Base-by-base conservation (phyloP, 495 filamentous ascomycete species). In the Talaromyces proteolyticus region DNA sequence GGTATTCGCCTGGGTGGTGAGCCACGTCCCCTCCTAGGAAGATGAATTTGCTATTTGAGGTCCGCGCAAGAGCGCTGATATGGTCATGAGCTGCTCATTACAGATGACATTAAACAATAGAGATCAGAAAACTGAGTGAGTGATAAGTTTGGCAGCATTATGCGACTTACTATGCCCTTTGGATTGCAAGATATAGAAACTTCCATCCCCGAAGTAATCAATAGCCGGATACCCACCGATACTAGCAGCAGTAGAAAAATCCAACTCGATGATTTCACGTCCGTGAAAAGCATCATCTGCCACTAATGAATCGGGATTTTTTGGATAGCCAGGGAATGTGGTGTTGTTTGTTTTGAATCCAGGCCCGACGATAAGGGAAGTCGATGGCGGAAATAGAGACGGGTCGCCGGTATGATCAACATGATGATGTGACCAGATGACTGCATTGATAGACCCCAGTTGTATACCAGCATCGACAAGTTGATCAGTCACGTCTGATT, bases 1-100 rank as follows among this genome's bases (percentile, higher is more conserved):
- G 63, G 18, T 80, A 60, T 51, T 73, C 68, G 36, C 74, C 76
- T 4, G 58, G 55, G 54, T 78, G 73, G 48, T 62, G 59, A 20
- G 50, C 42, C 38, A 47, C 21, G 45, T 62, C 59, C 18, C 51
- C 59, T 19, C 57, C 59, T 14, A 62, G 34, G 43, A 62, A 59
- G 37, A 54, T 54, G 24, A 52, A 47, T 5, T 23, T 44, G 12
- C 23, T 22, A 6, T 44, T 22, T 4, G 42, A 3, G 6, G 42
- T 44, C 6, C 42, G 42, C 3, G 42, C 42, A n/a, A 44, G 42
- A 4, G 42, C 42, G 12, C 4, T 12, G 2, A 44, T 44, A 44
- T 44, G 42, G 6, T 25, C 42, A n/a, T 24, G 19, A 5, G 42
- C 42, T 47, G 23, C 7, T n/a, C n/a, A n/a, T n/a, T n/a, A n/a